Evolutionary conservation across 257 asterid genomes (phyloP).

Genomic region (Jacaranda mimosifolia): DNA sequence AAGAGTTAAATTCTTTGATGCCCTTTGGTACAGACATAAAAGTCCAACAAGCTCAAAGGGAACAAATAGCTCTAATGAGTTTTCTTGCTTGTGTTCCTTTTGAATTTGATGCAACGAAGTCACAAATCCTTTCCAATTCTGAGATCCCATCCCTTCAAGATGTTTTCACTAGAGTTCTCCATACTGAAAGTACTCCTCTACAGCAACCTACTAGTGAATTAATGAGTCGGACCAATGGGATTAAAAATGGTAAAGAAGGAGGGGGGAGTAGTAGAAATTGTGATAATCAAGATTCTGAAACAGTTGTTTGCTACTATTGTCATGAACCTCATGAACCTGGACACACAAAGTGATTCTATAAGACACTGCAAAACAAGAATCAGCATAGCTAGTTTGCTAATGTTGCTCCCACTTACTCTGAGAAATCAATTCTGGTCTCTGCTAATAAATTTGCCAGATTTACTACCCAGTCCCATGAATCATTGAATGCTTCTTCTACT

Average conservation of each 20-base stretch:
- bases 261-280: neutral
- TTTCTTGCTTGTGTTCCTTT: neutral
- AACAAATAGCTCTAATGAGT: constrained; percentile 20
- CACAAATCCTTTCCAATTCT: constrained; percentile 5
- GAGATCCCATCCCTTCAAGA: constrained; percentile 12
- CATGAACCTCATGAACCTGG: neutral
- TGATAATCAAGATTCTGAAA: neutral
- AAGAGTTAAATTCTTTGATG: neutral
- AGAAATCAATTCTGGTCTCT: too few species aligned
- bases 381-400: neutral
- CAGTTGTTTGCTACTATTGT: neutral
- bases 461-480: neutral
- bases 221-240: neutral
- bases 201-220: neutral
- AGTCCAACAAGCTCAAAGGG: neutral
- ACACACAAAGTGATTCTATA: neutral
- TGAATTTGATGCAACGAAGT: constrained; percentile 2
- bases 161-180: neutral
- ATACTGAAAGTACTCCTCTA: neutral
- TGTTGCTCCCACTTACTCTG: neutral
- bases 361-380: neutral
- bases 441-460: neutral
- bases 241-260: neutral
- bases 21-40: neutral
- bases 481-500: neutral